Percentiles rank a stretch among this genome's conserved stretches.
Conservation (phyloP, 2,329 filamentous ascomycete genomes). For the Pestalotiopsis fici region DNA sequence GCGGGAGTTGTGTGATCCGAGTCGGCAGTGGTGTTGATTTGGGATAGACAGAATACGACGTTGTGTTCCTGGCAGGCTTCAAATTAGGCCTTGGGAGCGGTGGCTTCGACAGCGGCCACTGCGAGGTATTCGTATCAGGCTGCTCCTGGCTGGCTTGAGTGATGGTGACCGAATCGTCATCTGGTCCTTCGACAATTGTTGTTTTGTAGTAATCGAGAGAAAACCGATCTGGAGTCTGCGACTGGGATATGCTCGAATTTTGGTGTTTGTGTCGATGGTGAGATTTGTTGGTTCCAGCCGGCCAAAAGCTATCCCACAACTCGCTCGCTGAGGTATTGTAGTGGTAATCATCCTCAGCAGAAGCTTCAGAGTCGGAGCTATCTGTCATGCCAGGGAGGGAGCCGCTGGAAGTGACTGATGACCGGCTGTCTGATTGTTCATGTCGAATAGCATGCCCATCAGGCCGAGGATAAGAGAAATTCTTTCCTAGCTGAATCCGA, state of each 20-base stretch:
- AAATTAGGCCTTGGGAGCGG: constrained; percentile 12
- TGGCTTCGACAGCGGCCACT: constrained; percentile 10
- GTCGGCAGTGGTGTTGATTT: constrained; percentile 25
- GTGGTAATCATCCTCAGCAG: constrained; percentile 51
- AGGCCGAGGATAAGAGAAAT: constrained; percentile 35
- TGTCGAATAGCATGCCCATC: constrained; percentile 24
- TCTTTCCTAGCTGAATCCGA: constrained; percentile 24
- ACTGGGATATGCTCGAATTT: neutral
- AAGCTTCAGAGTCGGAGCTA: constrained; percentile 53
- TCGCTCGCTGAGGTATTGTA: constrained; percentile 45
- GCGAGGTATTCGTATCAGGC: constrained; percentile 6
- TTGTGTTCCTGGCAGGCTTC: constrained; percentile 15
- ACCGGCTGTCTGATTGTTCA: constrained; percentile 32
- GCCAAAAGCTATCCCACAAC: constrained; percentile 56
- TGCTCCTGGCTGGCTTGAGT: constrained; percentile 13
- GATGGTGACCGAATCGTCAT: constrained; percentile 25
- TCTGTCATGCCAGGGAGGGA: constrained; percentile 52
- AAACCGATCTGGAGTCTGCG: constrained; percentile 17
- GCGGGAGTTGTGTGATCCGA: constrained; percentile 29
- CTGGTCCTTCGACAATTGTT: constrained; percentile 13
- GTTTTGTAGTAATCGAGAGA: constrained; percentile 13
- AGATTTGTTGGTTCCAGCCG: constrained; percentile 13
- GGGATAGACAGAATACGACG: constrained; percentile 43
- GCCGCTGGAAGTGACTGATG: constrained; percentile 45
- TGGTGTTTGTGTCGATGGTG: constrained; percentile 4